Percentiles rank a stretch among this genome's conserved stretches.
These are phyloP conservation scores for Sarocladiaceae sp. DNA, from an alignment of 2,329 filamentous ascomycete genomes.

Conservation along the genomic window DNA sequence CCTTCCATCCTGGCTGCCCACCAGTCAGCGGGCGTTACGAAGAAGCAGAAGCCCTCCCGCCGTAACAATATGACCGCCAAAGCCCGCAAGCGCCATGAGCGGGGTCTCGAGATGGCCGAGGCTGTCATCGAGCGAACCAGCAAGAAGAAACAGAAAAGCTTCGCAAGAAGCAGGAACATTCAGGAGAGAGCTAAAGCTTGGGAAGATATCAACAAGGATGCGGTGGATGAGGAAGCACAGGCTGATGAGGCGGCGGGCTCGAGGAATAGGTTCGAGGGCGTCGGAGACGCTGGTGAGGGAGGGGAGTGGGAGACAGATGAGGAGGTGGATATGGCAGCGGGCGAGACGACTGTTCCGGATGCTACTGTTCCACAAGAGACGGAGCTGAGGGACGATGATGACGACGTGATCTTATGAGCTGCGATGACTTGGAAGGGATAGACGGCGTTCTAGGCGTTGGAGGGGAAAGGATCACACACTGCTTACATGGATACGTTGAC, in stretches of 20 bases:
- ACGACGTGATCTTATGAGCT: constrained; percentile 22
- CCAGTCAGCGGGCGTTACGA: constrained; percentile 59
- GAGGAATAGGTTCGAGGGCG: constrained; percentile 19
- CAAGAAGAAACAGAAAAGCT: constrained; percentile 49
- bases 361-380: constrained; percentile 9
- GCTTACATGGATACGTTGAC: not conserved
- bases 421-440: constrained; percentile 17
- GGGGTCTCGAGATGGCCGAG: constrained; percentile 51
- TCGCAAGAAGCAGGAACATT: constrained; percentile 39
- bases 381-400: constrained; percentile 20
- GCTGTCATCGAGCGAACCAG: constrained; percentile 53
- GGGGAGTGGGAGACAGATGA: constrained; percentile 10
- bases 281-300: constrained; percentile 29
- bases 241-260: constrained; percentile 16
- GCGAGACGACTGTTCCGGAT: constrained; percentile 5
- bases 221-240: constrained; percentile 18
- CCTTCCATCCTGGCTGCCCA: constrained; percentile 66
- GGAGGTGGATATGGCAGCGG: constrained; percentile 11
- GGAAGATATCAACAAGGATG: constrained; percentile 50
- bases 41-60: constrained; percentile 55
- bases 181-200: constrained; percentile 47
- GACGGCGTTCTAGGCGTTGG: constrained; percentile 18
- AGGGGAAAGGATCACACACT: constrained; percentile 18
- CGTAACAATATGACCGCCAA: constrained; percentile 49
- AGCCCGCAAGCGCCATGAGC: constrained; percentile 50